A percentile compares a stretch with the other conserved stretches of the same genome.
These are phyloP conservation scores for Neurospora intermedia DNA, from an alignment of 495 filamentous ascomycete species.

Conservation along the genomic window DNA sequence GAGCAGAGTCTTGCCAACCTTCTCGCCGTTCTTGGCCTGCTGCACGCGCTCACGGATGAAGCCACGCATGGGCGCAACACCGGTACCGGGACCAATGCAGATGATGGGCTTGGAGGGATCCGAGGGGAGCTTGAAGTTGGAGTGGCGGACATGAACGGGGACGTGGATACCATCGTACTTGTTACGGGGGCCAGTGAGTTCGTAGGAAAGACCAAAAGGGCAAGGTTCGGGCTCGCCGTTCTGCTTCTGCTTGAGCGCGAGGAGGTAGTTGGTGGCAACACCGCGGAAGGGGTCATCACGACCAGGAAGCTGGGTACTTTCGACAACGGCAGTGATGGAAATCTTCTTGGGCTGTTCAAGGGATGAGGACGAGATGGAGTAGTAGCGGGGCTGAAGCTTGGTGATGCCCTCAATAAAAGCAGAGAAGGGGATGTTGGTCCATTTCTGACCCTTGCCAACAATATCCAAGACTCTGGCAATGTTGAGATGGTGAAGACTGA, in stretches of 20 bases:
- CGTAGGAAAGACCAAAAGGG: slow-evolving; percentile 79
- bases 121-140: slow-evolving; percentile 97
- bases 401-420: slow-evolving; percentile 86
- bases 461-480: slow-evolving; percentile 79
- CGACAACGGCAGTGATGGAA: slow-evolving; percentile 91
- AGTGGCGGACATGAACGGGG: slow-evolving; percentile 92
- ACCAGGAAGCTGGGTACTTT: slow-evolving; percentile 66
- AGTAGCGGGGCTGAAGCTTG: slow-evolving; percentile 96
- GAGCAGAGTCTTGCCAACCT: slow-evolving; percentile 79
- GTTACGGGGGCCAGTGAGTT: slow-evolving; percentile 83
- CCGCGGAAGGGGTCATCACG: slow-evolving; percentile 77
- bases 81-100: slow-evolving; percentile 92
- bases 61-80: slow-evolving; percentile 90
- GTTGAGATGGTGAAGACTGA: slow-evolving; percentile 74
- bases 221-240: slow-evolving; percentile 80
- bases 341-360: slow-evolving; percentile 88
- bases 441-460: slow-evolving; percentile 58
- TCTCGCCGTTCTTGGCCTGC: slow-evolving; percentile 65
- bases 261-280: slow-evolving; percentile 93
- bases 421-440: slow-evolving; percentile 83
- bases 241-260: slow-evolving; percentile 95
- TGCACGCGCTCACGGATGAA: slow-evolving; percentile 91
- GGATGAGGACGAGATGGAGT: slow-evolving; percentile 97
- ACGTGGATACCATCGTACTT: slow-evolving; percentile 96
- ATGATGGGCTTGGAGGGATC: slow-evolving; percentile 91